Evolutionary conservation across 208 protist species (phyloP), one percentile per base, ranked within the genome.

Genomic region (Balamuthia mandrillaris): DNA sequence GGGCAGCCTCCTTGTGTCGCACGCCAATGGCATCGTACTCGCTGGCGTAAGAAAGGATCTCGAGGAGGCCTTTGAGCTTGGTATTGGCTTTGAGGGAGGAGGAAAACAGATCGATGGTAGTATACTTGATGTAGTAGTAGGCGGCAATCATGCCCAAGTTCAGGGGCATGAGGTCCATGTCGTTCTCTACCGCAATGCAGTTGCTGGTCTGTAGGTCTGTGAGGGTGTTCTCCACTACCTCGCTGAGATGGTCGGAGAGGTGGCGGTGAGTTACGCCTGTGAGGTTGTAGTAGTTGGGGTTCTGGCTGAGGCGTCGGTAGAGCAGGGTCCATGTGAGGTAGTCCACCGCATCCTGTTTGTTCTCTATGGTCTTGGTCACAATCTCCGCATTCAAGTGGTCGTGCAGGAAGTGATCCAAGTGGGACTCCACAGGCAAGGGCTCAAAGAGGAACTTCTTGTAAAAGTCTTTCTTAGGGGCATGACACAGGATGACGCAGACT

Each of bases 381-480:
- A 99, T 95, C 92, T 99, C 98, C 2, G 98, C 97, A 89, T 99
- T 99, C n/a, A 99, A 87, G 91, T 98, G 96, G 86, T 99, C 97
- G 7, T 97, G 88, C 29, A 99, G 86, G 65, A 92, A 92, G 60
- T 94, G 91, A 24, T 93, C 85, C n/a, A 96, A 60, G 88, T 95
- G 92, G 6, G 90, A 94, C 63, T 96, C 93, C n/a, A 96, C 90
- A n/a, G 61, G 94, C 3, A 96, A 83, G 16, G 94, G 86, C 68
- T 96, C 91, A 84, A 93, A 84, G 33, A 96, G 49, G 63, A 96
- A 96, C 82, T 89, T 93, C 52, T 91, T 94, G 83, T 94, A 96
- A 45, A 91, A 95, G 1, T 91, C 88, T 63, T 95, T 94, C 72
- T 95, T 94, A 3, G 93, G 70, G 14, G 87, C 35, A 66, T 95